Base-by-base conservation (phyloP, 495 filamentous ascomycete genomes). In the Astrothelium subdiscretum region DNA sequence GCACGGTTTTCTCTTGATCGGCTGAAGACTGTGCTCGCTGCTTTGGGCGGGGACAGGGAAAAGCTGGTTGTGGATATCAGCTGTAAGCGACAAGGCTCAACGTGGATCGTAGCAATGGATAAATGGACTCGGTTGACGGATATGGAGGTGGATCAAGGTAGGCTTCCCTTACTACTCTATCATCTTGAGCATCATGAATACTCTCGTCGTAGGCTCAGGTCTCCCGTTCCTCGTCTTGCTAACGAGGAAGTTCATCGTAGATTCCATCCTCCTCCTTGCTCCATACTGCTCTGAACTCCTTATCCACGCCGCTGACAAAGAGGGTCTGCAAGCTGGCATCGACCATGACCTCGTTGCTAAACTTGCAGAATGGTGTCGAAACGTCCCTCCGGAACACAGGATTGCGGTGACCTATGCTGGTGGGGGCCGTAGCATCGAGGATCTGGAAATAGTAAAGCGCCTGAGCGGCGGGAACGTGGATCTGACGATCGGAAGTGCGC, bases 91-190 rank as follows among this genome's bases (percentile, higher is more conserved):
- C 83, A 84, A 62, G 89, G 80, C 20, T 77, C 83, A 13, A 81
- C 66, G 57, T 98, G 94, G 92, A 87, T 90, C 63, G 92, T 98
- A 31, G 92, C 94, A 43, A 98, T 94, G 90, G 87, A 97, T 72
- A 92, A 95, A 73, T 98, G 94, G 94, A 92, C 97, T 77, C 92
- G 89, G 3, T 85, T 97, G 62, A 97, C 94, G 0, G 89, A 96
- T 70, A 91, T 95, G 85, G 92, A 97, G 69, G 84, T 97, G 61
- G 90, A 84, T 68, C 77, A 87, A 78, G 86, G 94, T 89, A 76
- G 58, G 79, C 67, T 20, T 26, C 22, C 31, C 35, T 18, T 38
- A 18, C 13, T 0, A 31, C 48, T 31, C 52, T 3, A 57, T n/a
- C 51, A 35, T 42, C 13, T 35, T 22, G 8, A 12, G 8, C 35